Evolutionary conservation across 2,329 filamentous ascomycete species (phyloP).

Genomic region (Calonectria henricotiae): DNA sequence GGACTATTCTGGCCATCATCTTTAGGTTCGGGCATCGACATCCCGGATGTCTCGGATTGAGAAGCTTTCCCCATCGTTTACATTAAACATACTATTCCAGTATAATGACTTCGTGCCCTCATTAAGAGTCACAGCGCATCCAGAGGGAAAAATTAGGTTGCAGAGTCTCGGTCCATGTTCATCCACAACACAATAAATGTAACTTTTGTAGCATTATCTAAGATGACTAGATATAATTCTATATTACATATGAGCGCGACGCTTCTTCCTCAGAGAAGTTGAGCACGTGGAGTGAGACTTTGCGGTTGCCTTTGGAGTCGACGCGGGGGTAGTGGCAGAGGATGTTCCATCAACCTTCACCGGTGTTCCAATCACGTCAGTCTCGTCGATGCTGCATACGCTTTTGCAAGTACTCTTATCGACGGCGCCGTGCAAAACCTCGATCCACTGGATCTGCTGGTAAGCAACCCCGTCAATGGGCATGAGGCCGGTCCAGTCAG

Average conservation of each 20-base stretch:
- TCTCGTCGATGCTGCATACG: conserved; percentile 51
- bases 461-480: conserved; percentile 64
- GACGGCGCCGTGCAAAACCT: conserved; percentile 68
- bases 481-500: conserved; percentile 73
- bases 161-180: neutral
- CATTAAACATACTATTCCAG: neutral
- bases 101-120: neutral
- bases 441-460: conserved; percentile 74
- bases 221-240: neutral
- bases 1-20: too few relatives aligned
- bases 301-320: neutral
- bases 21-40: too few relatives aligned
- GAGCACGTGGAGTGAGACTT: neutral
- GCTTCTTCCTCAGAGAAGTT: neutral
- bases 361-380: conserved; percentile 58
- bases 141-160: neutral
- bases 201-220: neutral
- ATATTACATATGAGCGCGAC: neutral
- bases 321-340: neutral
- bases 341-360: conserved; percentile 50
- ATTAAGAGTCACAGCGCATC: too few relatives aligned
- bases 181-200: too few relatives aligned
- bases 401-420: conserved; percentile 40
- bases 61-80: neutral
- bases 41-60: too few relatives aligned